Evolutionary conservation across 208 protist species (phyloP), one percentile per base, ranked within the genome.

Genomic region (Trypanosoma caninum): DNA sequence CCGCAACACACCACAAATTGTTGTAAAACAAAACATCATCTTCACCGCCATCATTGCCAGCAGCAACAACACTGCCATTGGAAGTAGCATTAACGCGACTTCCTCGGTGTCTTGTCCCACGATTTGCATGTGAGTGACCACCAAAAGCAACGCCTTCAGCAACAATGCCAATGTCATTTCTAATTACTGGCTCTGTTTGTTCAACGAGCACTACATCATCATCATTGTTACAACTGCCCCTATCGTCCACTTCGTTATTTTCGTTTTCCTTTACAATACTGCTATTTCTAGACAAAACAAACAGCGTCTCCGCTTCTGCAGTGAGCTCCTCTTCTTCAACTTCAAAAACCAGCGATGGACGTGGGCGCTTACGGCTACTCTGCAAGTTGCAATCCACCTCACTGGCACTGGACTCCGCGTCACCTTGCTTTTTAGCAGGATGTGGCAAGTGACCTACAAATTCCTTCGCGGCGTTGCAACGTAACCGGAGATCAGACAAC

Each of bases 391-490:
- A 45, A 3, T 20, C 14, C 3, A 10, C 45, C 30, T 63, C 58
- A 52, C 46, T 46, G 42, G 33, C n/a, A 42, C 58, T 63, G 0
- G 31, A 44, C 22, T 23, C 30, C 28, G 31, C 33, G 6, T 54
- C 55, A 18, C 51, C 25, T 18, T 50, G n/a, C 48, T 33, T 47
- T n/a, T 45, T 54, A 30, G 28, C 44, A 1, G n/a, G 14, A 0
- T 18, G 11, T 22, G 10, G 23, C 23, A 11, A 1, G n/a, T 13
- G 2, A 11, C 22, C 2, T 27, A 2, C 18, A 20, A 31, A 30
- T 18, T 6, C 42, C 44, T 23, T 89, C 22, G 51, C 34, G 10
- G 59, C 51, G 40, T 78, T 61, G 41, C 82, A 83, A 34, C 72
- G 76, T 37, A 48, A 37, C 4, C 35, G 42, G 23, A 91, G 31